A percentile compares a stretch with the other conserved stretches of the same genome.
phyloP scores from a whole-genome alignment of 306 rosid species.

The Prunus davidiana region DNA sequence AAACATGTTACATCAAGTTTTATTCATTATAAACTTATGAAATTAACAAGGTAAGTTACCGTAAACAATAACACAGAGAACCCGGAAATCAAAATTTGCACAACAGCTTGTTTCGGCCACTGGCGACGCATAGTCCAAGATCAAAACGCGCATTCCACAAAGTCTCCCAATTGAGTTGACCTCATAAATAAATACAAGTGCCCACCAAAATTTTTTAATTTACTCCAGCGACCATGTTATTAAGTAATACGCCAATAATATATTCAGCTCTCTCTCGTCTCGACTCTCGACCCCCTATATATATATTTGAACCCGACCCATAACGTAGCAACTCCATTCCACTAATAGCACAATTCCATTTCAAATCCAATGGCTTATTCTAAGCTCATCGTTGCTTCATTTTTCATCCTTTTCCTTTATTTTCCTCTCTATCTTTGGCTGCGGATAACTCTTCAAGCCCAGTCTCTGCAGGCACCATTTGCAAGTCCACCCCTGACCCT shows the following conservation, averaged over 20 bases:
- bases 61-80: neutral
- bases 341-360: neutral
- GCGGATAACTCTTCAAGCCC: constrained; percentile 27
- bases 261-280: too few relatives aligned
- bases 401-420: constrained; percentile 26
- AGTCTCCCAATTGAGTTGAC: constrained; percentile 19
- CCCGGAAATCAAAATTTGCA: neutral
- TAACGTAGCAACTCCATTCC: neutral
- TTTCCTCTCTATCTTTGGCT: constrained; percentile 13
- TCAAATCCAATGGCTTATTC: constrained; percentile 29
- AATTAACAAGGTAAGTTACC: too few relatives aligned
- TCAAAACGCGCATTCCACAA: constrained; percentile 24
- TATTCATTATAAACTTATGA: too few relatives aligned
- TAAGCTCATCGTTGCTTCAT: constrained; percentile 22
- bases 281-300: neutral
- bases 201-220: neutral
- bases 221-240: neutral
- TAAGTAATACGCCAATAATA: neutral
- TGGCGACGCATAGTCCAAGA: constrained; percentile 1
- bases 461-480: constrained; percentile 36
- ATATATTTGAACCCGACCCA: neutral
- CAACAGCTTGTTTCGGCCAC: neutral
- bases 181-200: neutral
- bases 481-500: constrained; percentile 76
- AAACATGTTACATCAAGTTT: too few relatives aligned